Base-by-base conservation (phyloP, 1,139 yeast species). In the Yamadazyma diospyri region DNA sequence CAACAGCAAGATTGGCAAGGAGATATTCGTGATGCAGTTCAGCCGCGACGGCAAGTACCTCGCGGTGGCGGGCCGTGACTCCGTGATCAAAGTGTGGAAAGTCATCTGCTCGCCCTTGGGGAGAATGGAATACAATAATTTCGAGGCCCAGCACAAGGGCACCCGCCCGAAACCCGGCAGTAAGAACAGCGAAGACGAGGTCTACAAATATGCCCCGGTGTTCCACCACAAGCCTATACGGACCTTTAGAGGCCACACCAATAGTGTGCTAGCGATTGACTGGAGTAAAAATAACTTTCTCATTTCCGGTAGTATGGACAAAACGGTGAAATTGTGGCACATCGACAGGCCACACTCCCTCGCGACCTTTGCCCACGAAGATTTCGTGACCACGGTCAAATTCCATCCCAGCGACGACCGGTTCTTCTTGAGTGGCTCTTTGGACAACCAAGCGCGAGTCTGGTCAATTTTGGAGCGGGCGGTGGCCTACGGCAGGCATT, bases 261-360 rank as follows among this genome's bases (percentile, higher is more conserved):
- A 75, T 30, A 83, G 86, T 40, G 70, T 89, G 16, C 58, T 87
- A 22, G 77, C 85, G 8, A 53, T 89, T 26, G 86, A 86, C 47
- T 89, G 97, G 97, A 82, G 94, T 36, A 83, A 82, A 45, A 88
- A 88, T 57, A 82, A 81, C 50, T 89, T 89, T 43, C 55, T 89
- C 20, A 53, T 88, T 1, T 72, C 94, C 1, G 82, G 94, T 3
- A 82, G 95, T 6, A 85, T 85, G 84, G 97, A 89, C 57, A 75
- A 77, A 43, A 81, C 94, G 0, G 95, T 80, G 1, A 73, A 76
- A 40, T 60, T 89, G 30, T 89, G 97, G 97, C 95, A 89, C 54
- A 72, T 82, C 9, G 86, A 84, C 28, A 65, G 89, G 30, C 60
- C 60, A 2, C 70, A 66, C 12, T 78, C 87, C 36, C 61, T 89